Conservation (phyloP, 768 basidiomycete species). For the Gloeostereum incarnatum region DNA sequence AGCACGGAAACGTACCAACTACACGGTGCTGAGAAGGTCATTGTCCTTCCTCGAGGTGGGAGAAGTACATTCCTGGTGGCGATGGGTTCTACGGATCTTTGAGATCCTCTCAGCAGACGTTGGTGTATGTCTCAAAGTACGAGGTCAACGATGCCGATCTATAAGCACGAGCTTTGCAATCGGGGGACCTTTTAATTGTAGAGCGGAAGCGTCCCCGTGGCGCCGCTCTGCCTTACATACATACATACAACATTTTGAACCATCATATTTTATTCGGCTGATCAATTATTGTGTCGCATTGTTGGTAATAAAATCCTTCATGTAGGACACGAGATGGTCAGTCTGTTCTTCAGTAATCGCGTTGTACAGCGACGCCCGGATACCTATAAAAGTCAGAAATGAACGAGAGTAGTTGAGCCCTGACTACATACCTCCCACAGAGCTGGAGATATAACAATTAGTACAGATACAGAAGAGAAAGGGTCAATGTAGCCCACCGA, state of each 20-base stretch:
- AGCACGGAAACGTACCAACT: slow-evolving; percentile 74
- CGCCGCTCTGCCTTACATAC: too few species aligned
- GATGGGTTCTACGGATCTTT: slow-evolving; percentile 63
- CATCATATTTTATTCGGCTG: too few species aligned
- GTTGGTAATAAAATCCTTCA: slow-evolving; percentile 44
- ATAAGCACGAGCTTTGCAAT: too few species aligned
- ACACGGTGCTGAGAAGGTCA: slow-evolving; percentile 74
- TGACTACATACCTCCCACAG: slow-evolving; percentile 37
- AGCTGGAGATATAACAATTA: slow-evolving; percentile 21
- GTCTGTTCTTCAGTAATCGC: slow-evolving; percentile 74
- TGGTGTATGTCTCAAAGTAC: too few species aligned
- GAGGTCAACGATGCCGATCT: too few species aligned
- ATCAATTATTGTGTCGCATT: too few species aligned
- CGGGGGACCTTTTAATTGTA: too few species aligned
- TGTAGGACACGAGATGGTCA: slow-evolving; percentile 49
- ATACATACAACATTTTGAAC: too few species aligned
- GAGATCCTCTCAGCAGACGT: too few species aligned
- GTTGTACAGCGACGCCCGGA: slow-evolving; percentile 85
- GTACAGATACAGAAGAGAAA: not conserved
- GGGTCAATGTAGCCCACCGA: slow-evolving; percentile 41
- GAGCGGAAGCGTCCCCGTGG: too few species aligned
- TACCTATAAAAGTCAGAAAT: slow-evolving; percentile 30
- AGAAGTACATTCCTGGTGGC: slow-evolving; percentile 73
- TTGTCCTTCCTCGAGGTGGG: slow-evolving; percentile 77
- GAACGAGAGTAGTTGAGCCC: not conserved